These are phyloP conservation scores for Colletotrichum australisinense DNA, from an alignment of 2,329 filamentous ascomycete genomes.

Conservation along the genomic window DNA sequence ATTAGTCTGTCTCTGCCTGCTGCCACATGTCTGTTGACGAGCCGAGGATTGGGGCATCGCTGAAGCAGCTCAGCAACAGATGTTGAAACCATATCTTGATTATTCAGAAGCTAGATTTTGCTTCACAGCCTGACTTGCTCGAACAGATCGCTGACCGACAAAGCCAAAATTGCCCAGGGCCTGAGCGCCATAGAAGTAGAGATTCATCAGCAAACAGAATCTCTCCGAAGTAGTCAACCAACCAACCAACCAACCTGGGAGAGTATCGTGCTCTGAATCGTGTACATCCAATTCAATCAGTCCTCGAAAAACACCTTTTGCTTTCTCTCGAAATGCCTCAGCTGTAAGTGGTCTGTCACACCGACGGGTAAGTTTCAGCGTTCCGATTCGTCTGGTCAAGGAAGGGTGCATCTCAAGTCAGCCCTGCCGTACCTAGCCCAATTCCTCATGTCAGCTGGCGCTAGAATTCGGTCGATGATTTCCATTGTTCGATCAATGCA, in stretches of 20 bases:
- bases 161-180: neutral
- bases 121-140: neutral
- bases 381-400: conserved; percentile 27
- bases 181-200: neutral
- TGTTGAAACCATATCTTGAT: neutral
- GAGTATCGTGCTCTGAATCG: neutral
- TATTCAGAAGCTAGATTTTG: neutral
- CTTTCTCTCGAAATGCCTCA: neutral
- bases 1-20: conserved; percentile 1
- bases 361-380: neutral
- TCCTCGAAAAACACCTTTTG: neutral
- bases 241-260: neutral
- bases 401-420: neutral
- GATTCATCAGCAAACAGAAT: neutral
- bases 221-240: too few species aligned
- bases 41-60: neutral
- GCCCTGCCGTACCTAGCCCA: neutral
- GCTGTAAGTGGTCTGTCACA: conserved; percentile 4
- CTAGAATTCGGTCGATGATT: conserved; percentile 1
- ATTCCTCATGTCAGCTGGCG: conserved; percentile 15
- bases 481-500: conserved; percentile 18
- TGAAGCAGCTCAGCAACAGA: neutral
- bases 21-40: conserved; percentile 5
- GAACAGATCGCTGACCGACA: neutral
- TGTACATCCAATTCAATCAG: neutral